phyloP scores from a whole-genome alignment of 2,329 filamentous ascomycete species.

The Xylariomycetidae sp. region DNA sequence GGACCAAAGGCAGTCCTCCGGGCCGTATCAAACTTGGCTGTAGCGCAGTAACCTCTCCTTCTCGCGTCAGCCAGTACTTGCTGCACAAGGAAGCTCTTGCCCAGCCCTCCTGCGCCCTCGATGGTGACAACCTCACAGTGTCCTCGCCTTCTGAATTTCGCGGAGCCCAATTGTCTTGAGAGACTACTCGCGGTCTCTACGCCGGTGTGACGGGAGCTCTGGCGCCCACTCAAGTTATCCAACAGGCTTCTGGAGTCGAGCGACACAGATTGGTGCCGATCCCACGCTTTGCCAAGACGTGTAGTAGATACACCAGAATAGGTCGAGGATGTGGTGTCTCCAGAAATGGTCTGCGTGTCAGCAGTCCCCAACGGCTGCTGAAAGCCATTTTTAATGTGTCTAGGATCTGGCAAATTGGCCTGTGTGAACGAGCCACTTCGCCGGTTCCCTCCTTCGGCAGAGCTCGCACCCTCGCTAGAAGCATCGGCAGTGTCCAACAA shows the following conservation, averaged over 20 bases:
- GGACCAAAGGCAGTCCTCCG: slow-evolving; percentile 59
- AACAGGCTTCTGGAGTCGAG: slow-evolving; percentile 42
- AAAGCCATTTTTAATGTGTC: slow-evolving; percentile 31
- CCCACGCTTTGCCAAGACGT: slow-evolving; percentile 42
- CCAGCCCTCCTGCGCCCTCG: slow-evolving; percentile 58
- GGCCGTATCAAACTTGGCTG: slow-evolving; percentile 61
- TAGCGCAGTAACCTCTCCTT: slow-evolving; percentile 59
- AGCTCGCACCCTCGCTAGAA: slow-evolving; percentile 59
- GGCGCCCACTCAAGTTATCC: slow-evolving; percentile 42
- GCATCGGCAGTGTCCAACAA: slow-evolving; percentile 43
- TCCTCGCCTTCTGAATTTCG: slow-evolving; percentile 56
- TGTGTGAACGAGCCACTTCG: slow-evolving; percentile 47
- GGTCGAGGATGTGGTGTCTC: slow-evolving; percentile 43
- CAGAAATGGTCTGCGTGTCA: slow-evolving; percentile 23
- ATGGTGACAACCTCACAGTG: slow-evolving; percentile 61
- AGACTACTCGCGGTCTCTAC: slow-evolving; percentile 46
- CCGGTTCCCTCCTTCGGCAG: slow-evolving; percentile 46
- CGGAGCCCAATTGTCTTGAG: slow-evolving; percentile 49
- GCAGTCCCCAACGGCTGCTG: slow-evolving; percentile 33
- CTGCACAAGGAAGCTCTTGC: slow-evolving; percentile 61
- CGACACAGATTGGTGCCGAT: slow-evolving; percentile 48
- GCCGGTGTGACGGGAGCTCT: slow-evolving; percentile 35
- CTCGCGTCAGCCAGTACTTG: slow-evolving; percentile 58
- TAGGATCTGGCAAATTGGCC: slow-evolving; percentile 38
- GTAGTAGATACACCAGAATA: slow-evolving; percentile 33